Evolutionary conservation across 768 basidiomycete genomes (phyloP).

Genomic region (Tremella mesenterica): DNA sequence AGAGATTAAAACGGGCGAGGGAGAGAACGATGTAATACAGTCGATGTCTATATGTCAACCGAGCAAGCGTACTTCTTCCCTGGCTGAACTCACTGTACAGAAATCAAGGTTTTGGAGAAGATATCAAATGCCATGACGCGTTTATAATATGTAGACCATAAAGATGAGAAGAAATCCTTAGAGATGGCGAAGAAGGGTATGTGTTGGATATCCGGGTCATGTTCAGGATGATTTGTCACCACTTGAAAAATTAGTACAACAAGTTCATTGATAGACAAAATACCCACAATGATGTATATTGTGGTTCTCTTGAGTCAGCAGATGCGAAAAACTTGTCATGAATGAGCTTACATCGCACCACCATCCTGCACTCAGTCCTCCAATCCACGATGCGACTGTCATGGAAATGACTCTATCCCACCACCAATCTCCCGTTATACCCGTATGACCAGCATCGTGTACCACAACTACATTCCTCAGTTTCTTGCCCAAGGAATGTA

Average conservation of each 20-base stretch:
- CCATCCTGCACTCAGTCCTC: slow-evolving; percentile 93
- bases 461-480: slow-evolving; percentile 51
- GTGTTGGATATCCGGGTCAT: slow-evolving; percentile 58
- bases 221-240: slow-evolving; percentile 93
- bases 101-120: slow-evolving; percentile 57
- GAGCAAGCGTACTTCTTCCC: not conserved
- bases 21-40: slow-evolving; percentile 85
- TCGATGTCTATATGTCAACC: slow-evolving; percentile 53
- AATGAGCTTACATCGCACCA: slow-evolving; percentile 77
- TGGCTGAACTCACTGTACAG: slow-evolving; percentile 53
- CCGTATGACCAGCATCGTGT: slow-evolving; percentile 92
- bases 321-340: slow-evolving; percentile 6
- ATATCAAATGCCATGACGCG: slow-evolving; percentile 71
- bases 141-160: slow-evolving; percentile 94
- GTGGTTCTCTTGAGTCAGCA: slow-evolving; percentile 52
- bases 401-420: slow-evolving; percentile 72
- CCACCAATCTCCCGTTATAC: slow-evolving; percentile 79
- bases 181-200: slow-evolving; percentile 93
- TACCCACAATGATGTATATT: slow-evolving; percentile 88
- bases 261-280: not conserved
- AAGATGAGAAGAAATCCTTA: slow-evolving; percentile 68
- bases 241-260: slow-evolving; percentile 49
- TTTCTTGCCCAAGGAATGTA: not conserved
- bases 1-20: slow-evolving; percentile 91
- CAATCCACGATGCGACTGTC: slow-evolving; percentile 68